These are phyloP conservation scores for Fusarium citri DNA, from an alignment of 2,329 filamentous ascomycete genomes.

Conservation along the genomic window DNA sequence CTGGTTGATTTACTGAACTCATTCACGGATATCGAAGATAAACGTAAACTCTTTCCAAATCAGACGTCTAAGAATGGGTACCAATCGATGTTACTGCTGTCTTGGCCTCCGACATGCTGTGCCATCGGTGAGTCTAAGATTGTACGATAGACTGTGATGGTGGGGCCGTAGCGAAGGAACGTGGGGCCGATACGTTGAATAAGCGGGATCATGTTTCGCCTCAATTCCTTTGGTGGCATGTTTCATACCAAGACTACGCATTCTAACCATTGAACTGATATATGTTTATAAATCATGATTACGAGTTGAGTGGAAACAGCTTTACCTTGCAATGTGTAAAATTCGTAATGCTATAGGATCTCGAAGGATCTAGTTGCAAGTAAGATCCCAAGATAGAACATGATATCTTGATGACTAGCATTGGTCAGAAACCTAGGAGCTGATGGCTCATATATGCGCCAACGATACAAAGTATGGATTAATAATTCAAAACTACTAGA, in stretches of 20 bases:
- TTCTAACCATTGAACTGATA: neutral
- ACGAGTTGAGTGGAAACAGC: neutral
- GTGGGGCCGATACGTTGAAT: slow-evolving; percentile 23
- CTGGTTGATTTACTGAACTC: neutral
- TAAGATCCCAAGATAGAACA: neutral
- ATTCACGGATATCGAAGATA: neutral
- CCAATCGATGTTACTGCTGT: neutral
- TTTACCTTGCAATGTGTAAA: neutral
- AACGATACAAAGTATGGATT: neutral
- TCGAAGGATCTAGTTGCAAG: neutral
- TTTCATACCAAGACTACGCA: neutral
- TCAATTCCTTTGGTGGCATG: slow-evolving; percentile 8
- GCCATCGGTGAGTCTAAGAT: neutral
- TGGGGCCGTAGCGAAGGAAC: slow-evolving; percentile 11
- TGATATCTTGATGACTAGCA: neutral
- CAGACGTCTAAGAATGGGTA: neutral
- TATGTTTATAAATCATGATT: neutral
- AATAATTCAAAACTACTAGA: slow-evolving; percentile 21
- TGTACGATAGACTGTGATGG: neutral
- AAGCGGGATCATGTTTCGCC: slow-evolving; percentile 16
- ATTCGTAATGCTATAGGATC: neutral
- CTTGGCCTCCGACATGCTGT: neutral
- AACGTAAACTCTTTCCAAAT: neutral
- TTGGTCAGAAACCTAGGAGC: neutral
- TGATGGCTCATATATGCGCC: neutral